A percentile compares a stretch with the other conserved stretches of the same genome.
Conservation (phyloP, 495 filamentous ascomycete genomes). For the Aspergillus nanangensis region DNA sequence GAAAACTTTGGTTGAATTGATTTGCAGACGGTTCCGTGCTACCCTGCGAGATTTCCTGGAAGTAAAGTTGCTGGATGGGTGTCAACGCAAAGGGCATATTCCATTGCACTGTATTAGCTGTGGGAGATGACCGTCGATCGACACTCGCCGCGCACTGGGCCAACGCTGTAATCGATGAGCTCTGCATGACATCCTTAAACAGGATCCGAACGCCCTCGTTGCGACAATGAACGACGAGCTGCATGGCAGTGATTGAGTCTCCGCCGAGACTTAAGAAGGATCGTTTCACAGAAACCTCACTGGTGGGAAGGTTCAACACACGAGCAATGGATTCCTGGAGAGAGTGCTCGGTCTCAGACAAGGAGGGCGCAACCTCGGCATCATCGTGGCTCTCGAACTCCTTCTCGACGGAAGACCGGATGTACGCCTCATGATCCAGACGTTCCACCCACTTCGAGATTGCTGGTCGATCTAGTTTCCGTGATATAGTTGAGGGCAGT, state of each 20-base stretch:
- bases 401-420: too few relatives aligned
- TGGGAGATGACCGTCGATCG: too few relatives aligned
- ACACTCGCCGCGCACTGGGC: too few relatives aligned
- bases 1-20: constrained; percentile 1
- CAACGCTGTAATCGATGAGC: too few relatives aligned
- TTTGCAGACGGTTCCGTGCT: not conserved
- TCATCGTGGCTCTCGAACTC: too few relatives aligned
- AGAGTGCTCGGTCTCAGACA: not conserved
- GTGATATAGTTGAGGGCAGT: constrained; percentile 33
- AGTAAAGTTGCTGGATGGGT: constrained; percentile 1
- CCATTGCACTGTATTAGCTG: constrained; percentile 17
- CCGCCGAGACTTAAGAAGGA: constrained; percentile 28
- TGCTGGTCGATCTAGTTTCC: constrained; percentile 34
- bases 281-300: constrained; percentile 10
- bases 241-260: constrained; percentile 54
- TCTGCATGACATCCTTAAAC: constrained; percentile 21
- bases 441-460: constrained; percentile 12
- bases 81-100: constrained; percentile 1
- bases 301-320: constrained; percentile 13
- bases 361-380: not conserved
- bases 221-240: constrained; percentile 33
- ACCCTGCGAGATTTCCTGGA: not conserved
- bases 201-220: constrained; percentile 12
- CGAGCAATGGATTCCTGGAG: constrained; percentile 18
- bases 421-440: constrained; percentile 3